phyloP scores from a whole-genome alignment of 495 filamentous ascomycete species.

The Trichoderma parareesei region DNA sequence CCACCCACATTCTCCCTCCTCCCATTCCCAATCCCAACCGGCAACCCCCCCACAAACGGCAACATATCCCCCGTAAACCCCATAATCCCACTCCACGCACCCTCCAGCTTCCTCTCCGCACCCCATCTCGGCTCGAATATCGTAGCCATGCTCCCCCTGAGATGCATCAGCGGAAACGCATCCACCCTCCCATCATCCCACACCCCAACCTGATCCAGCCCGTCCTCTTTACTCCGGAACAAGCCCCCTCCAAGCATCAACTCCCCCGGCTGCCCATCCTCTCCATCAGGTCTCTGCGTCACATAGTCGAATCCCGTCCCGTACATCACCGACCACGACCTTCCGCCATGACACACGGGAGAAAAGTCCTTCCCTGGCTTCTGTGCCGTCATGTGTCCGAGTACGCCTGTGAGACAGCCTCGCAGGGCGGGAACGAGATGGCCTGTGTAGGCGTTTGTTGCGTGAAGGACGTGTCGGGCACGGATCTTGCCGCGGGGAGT shows the following conservation, averaged over 20 bases:
- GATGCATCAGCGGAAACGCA: conserved; percentile 18
- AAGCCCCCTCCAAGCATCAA: conserved; percentile 32
- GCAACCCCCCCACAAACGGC: conserved; percentile 39
- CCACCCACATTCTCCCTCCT: background rate
- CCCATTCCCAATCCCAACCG: background rate
- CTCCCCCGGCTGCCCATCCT: conserved; percentile 15
- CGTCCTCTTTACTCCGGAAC: conserved; percentile 21
- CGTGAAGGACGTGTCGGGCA: conserved; percentile 37
- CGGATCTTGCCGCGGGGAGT: conserved; percentile 30
- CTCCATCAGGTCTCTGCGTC: conserved; percentile 22
- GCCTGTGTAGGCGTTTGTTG: conserved; percentile 39
- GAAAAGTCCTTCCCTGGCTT: conserved; percentile 17
- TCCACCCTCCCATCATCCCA: conserved; percentile 26
- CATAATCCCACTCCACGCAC: conserved; percentile 38
- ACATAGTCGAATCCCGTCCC: conserved; percentile 30
- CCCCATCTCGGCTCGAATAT: conserved; percentile 15
- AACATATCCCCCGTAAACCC: conserved; percentile 37
- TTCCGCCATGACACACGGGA: conserved; percentile 11
- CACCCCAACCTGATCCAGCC: conserved; percentile 25
- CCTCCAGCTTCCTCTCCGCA: conserved; percentile 6
- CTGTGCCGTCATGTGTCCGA: conserved; percentile 42
- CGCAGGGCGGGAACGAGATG: conserved; percentile 38
- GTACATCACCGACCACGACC: conserved; percentile 26
- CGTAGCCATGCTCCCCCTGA: conserved; percentile 20
- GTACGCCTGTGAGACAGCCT: conserved; percentile 35